Conservation (phyloP, 495 filamentous ascomycete species). For the Evansstolkia leycettana region DNA sequence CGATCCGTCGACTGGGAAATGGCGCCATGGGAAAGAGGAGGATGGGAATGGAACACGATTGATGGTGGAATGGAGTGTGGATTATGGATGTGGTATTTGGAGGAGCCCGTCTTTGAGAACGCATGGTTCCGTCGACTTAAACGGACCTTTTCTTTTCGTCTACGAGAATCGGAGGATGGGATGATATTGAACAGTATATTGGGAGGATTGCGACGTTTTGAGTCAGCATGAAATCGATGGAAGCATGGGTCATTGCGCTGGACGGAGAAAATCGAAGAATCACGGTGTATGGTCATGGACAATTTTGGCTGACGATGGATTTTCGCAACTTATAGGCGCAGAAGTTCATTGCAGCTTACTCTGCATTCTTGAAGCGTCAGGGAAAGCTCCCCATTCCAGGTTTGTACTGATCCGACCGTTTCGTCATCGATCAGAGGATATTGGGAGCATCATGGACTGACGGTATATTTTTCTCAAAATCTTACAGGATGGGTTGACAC, state of each 20-base stretch:
- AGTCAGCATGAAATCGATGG: too few species aligned
- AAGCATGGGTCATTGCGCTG: too few species aligned
- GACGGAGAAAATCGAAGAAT: neutral
- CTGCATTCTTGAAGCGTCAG: constrained; percentile 96
- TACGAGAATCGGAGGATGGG: too few species aligned
- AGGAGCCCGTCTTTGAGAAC: too few species aligned
- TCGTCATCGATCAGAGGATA: too few species aligned
- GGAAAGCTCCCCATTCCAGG: constrained; percentile 96
- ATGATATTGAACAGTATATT: too few species aligned
- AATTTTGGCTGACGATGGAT: constrained; percentile 9
- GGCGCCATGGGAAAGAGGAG: neutral
- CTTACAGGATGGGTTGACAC: constrained; percentile 87
- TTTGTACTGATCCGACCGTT: constrained; percentile 18
- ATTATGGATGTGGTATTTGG: too few species aligned
- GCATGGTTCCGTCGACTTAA: too few species aligned
- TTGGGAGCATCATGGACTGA: neutral
- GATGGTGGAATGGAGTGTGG: too few species aligned
- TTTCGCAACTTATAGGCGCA: constrained; percentile 48
- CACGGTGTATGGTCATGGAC: neutral
- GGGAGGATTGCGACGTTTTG: too few species aligned
- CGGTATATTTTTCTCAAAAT: constrained; percentile 2
- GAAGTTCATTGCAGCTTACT: constrained; percentile 91
- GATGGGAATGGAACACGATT: neutral
- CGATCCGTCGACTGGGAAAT: too few species aligned
- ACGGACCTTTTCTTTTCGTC: too few species aligned